Evolutionary conservation across 208 protist species (phyloP).

Genomic region (Angomonas desouzai): DNA sequence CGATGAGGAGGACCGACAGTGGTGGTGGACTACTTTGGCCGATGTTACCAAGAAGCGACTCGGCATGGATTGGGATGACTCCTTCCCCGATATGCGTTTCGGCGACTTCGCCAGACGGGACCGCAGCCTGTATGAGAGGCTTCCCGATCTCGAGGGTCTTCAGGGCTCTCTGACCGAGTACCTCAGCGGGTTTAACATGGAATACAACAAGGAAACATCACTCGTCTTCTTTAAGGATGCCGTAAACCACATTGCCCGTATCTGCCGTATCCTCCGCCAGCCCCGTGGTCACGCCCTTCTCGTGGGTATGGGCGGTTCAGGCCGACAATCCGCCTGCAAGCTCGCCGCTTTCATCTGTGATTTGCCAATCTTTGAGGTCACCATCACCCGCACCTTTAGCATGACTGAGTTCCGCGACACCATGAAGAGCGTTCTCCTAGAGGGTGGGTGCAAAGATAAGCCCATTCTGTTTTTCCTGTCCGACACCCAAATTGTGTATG

Average conservation of each 20-base stretch:
- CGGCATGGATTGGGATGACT: constrained; percentile 55
- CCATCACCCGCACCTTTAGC: constrained; percentile 90
- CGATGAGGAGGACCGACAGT: constrained; percentile 84
- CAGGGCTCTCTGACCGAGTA: constrained; percentile 72
- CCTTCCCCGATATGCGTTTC: constrained; percentile 77
- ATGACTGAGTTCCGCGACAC: constrained; percentile 93
- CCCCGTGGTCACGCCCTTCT: constrained; percentile 96
- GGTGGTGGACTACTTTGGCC: constrained; percentile 87
- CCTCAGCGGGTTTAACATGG: constrained; percentile 92
- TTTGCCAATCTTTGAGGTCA: constrained; percentile 85
- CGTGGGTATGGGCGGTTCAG: constrained; percentile 96
- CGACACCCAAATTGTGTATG: constrained; percentile 94
- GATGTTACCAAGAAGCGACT: constrained; percentile 58
- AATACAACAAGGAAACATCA: constrained; percentile 85
- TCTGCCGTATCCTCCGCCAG: constrained; percentile 95
- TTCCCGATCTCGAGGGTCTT: constrained; percentile 44
- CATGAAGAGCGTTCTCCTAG: constrained; percentile 88
- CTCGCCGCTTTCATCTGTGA: constrained; percentile 93
- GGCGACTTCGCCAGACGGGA: constrained; percentile 93
- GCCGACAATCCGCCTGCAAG: constrained; percentile 94
- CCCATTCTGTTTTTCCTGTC: constrained; percentile 93
- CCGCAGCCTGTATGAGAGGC: constrained; percentile 72
- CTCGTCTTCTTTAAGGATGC: constrained; percentile 98
- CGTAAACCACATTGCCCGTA: constrained; percentile 93
- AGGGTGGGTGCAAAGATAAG: constrained; percentile 82